Conservation (phyloP, 164 flowering plant genomes). For the Piper longum region DNA sequence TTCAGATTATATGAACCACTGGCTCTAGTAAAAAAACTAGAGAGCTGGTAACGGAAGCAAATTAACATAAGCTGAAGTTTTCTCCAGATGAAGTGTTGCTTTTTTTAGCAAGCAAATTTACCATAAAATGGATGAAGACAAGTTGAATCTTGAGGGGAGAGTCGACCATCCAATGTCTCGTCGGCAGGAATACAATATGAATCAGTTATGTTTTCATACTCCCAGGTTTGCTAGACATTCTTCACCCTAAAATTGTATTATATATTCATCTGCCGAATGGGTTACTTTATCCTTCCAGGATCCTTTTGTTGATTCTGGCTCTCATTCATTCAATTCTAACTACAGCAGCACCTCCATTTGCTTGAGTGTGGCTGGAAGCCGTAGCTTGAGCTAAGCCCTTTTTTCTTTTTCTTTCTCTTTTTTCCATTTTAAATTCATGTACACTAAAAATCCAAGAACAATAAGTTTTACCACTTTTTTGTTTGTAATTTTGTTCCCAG, state of each 20-base stretch:
- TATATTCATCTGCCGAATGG: background rate
- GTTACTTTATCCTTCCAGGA: background rate
- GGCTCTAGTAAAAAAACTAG: background rate
- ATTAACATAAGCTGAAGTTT: background rate
- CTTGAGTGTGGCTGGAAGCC: background rate
- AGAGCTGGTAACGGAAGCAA: background rate
- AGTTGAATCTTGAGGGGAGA: too few relatives aligned
- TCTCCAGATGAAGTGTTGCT: background rate
- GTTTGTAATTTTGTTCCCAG: background rate
- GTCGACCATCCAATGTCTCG: too few relatives aligned
- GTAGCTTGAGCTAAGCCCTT: background rate
- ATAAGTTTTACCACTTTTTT: background rate
- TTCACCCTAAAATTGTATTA: background rate
- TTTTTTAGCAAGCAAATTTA: background rate
- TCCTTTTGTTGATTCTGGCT: background rate
- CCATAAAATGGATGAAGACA: background rate
- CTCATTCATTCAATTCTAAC: background rate
- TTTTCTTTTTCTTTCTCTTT: too few relatives aligned
- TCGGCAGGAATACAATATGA: too few relatives aligned
- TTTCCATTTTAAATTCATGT: background rate
- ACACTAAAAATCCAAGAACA: background rate
- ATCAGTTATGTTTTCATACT: background rate
- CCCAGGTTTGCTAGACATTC: background rate
- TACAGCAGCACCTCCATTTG: background rate
- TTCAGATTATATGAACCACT: slow-evolving; percentile 1